phyloP scores from a whole-genome alignment of 2,329 filamentous ascomycete genomes.

The Setomelanomma holmii region DNA sequence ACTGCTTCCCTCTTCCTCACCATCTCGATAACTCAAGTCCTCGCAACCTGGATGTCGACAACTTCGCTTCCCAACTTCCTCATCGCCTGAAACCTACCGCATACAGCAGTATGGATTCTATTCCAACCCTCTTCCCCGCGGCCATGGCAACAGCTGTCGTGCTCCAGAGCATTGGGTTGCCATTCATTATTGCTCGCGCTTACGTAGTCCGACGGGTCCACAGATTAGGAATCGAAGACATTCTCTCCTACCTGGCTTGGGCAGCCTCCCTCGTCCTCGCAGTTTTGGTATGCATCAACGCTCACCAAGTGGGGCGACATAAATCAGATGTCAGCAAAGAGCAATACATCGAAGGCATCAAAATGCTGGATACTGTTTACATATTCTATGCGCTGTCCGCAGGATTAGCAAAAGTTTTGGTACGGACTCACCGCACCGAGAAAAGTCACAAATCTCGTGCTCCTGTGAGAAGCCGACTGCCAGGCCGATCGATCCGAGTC shows the following conservation, averaged over 20 bases:
- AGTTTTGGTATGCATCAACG: slow-evolving; percentile 2
- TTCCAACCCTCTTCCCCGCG: neutral
- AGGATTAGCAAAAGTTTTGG: slow-evolving; percentile 6
- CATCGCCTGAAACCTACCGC: too few species aligned
- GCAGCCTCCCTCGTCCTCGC: slow-evolving; percentile 9
- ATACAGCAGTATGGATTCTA: neutral
- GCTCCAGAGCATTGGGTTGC: neutral
- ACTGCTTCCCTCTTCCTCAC: too few species aligned
- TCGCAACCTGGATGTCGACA: too few species aligned
- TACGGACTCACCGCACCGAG: too few species aligned
- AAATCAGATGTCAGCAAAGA: neutral
- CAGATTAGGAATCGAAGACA: slow-evolving; percentile 9
- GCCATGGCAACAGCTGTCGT: neutral
- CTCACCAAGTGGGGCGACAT: neutral
- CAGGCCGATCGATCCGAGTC: too few species aligned
- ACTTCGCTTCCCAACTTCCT: too few species aligned
- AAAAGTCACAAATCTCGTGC: too few species aligned
- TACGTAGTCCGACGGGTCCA: slow-evolving; percentile 8
- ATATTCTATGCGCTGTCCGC: slow-evolving; percentile 2
- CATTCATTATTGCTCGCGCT: neutral
- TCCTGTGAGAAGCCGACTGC: too few species aligned
- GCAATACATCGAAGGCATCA: neutral
- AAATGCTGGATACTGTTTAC: neutral
- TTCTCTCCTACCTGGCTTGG: slow-evolving; percentile 13
- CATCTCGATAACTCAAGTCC: too few species aligned